Conservation (phyloP, 2,329 filamentous ascomycete species). For the Cordyceps cateniannulata region DNA sequence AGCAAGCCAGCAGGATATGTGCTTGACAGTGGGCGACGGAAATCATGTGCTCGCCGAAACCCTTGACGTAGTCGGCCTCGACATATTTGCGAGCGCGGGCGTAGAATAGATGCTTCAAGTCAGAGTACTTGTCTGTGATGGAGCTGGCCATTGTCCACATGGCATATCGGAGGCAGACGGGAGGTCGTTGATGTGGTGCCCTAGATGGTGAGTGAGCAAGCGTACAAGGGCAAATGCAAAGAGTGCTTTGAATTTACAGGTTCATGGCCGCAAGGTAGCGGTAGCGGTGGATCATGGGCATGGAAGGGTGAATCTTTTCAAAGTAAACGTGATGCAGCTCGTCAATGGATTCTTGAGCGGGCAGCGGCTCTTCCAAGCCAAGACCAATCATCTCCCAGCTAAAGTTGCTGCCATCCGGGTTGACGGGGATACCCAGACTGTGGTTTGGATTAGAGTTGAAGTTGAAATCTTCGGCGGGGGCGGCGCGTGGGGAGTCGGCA, state of each 20-base stretch:
- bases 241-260: constrained; percentile 43
- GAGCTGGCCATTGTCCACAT: constrained; percentile 95
- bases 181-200: constrained; percentile 77
- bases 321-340: constrained; percentile 89
- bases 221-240: background rate
- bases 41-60: constrained; percentile 83
- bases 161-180: constrained; percentile 82
- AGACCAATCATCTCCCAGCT: constrained; percentile 72
- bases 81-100: constrained; percentile 82
- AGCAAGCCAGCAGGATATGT: constrained; percentile 70
- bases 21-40: constrained; percentile 81
- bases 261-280: constrained; percentile 87
- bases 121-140: constrained; percentile 71
- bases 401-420: constrained; percentile 49
- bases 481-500: constrained; percentile 45
- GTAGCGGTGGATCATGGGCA: constrained; percentile 84
- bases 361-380: constrained; percentile 53
- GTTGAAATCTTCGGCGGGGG: constrained; percentile 50
- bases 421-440: constrained; percentile 35
- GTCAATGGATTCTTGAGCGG: constrained; percentile 61
- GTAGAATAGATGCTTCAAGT: constrained; percentile 84
- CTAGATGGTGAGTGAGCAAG: constrained; percentile 28
- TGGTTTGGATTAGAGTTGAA: constrained; percentile 37
- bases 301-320: constrained; percentile 76
- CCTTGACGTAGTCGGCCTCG: constrained; percentile 83